Evolutionary conservation across 2,329 filamentous ascomycete genomes (phyloP).

Genomic region (Aspergillus piperis): DNA sequence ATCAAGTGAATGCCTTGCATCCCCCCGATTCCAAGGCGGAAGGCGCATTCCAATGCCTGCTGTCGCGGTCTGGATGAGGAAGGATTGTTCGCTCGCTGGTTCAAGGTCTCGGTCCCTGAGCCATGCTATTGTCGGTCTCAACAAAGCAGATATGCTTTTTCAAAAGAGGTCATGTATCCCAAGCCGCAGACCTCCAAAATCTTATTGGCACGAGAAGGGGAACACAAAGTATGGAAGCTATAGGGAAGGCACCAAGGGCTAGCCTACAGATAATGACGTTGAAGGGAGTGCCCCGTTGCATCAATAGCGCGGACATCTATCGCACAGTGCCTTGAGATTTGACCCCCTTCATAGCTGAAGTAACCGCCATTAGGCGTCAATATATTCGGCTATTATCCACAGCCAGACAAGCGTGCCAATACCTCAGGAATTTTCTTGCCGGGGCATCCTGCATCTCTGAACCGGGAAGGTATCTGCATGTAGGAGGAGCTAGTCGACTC

Average conservation of each 20-base stretch:
- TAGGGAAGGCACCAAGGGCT: too few relatives aligned
- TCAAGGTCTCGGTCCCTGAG: too few relatives aligned
- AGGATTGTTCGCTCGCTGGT: too few relatives aligned
- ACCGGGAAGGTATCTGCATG: slow-evolving; percentile 4
- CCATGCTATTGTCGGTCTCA: too few relatives aligned
- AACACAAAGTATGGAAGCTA: too few relatives aligned
- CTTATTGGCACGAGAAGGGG: too few relatives aligned
- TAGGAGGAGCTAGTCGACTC: neutral
- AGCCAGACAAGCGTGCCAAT: neutral
- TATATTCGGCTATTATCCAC: neutral
- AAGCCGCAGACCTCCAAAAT: too few relatives aligned
- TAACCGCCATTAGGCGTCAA: neutral
- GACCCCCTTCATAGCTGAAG: slow-evolving; percentile 4
- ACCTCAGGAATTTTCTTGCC: neutral
- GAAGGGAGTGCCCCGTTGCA: neutral
- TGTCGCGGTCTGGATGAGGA: neutral
- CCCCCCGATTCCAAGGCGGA: neutral
- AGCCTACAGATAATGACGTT: too few relatives aligned
- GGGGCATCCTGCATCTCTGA: neutral
- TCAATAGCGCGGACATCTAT: neutral
- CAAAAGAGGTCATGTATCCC: too few relatives aligned
- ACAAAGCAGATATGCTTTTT: too few relatives aligned
- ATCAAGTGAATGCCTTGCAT: neutral
- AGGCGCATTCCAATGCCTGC: neutral
- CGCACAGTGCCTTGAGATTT: neutral